phyloP scores from a whole-genome alignment of 1,284 basidiomycete genomes.

The Naganishia albida region DNA sequence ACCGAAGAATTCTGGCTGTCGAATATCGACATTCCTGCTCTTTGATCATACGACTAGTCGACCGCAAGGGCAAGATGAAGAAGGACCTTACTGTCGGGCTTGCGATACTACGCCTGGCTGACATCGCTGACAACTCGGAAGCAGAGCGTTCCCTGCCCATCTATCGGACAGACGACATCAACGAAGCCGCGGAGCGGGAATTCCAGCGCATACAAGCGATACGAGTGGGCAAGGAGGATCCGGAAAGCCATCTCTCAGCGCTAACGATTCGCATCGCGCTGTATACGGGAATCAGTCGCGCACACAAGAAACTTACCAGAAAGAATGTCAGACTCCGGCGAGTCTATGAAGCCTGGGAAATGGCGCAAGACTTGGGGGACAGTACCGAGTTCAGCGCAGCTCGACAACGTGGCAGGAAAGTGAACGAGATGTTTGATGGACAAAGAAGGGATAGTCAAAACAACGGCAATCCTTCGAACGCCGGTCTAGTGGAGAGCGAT shows the following conservation, averaged over 20 bases:
- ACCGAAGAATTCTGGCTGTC: conserved; percentile 43
- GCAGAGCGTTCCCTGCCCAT: conserved; percentile 39
- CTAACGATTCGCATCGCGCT: conserved; percentile 43
- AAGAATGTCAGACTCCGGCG: conserved; percentile 45
- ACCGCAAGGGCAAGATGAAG: conserved; percentile 40
- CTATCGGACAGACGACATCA: conserved; percentile 43
- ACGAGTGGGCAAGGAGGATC: not conserved
- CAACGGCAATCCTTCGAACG: conserved; percentile 5
- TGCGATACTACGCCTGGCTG: conserved; percentile 42
- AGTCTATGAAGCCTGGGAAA: conserved; percentile 53
- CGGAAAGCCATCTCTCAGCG: conserved; percentile 18
- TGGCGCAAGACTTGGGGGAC: conserved; percentile 37
- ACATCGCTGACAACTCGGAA: conserved; percentile 42
- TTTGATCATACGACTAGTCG: conserved; percentile 45
- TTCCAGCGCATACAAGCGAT: conserved; percentile 13
- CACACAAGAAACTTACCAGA: conserved; percentile 46
- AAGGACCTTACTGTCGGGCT: conserved; percentile 46
- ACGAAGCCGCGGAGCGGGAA: conserved; percentile 32
- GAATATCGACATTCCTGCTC: conserved; percentile 52
- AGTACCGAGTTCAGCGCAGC: conserved; percentile 11
- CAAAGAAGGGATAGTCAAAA: not conserved
- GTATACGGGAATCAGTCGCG: conserved; percentile 45
- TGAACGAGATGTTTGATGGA: conserved; percentile 16
- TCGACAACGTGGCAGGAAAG: conserved; percentile 6
- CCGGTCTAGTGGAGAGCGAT: conserved; percentile 30